Conservation (phyloP, 208 protist species). For the Phytomonas francai region DNA sequence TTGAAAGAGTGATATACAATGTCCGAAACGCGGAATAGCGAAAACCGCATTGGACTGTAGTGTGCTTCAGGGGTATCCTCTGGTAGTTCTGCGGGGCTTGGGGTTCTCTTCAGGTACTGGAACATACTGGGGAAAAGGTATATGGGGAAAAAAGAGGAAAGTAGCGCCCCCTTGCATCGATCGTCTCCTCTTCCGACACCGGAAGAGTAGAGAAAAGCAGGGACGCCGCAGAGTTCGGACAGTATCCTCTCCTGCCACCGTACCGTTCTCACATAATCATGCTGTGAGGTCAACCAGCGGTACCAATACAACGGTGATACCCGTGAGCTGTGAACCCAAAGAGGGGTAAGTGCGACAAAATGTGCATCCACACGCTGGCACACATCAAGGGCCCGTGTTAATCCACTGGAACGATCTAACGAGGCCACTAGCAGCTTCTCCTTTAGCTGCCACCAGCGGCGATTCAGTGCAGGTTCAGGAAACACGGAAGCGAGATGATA, state of each 20-base stretch:
- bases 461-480: conserved; percentile 16
- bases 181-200: conserved; percentile 24
- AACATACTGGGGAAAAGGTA: conserved; percentile 23
- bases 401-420: conserved; percentile 26
- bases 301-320: conserved; percentile 60
- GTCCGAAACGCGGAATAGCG: conserved; percentile 48
- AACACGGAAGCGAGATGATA: conserved; percentile 39
- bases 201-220: conserved; percentile 34
- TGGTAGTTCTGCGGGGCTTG: conserved; percentile 27
- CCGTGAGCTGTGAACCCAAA: conserved; percentile 43
- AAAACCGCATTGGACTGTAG: conserved; percentile 39
- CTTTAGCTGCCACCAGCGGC: conserved; percentile 8
- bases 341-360: conserved; percentile 49
- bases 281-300: conserved; percentile 25
- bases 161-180: too few species aligned
- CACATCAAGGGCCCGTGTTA: conserved; percentile 38
- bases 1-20: conserved; percentile 57
- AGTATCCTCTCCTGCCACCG: conserved; percentile 42
- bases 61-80: conserved; percentile 16
- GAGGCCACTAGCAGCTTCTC: conserved; percentile 8
- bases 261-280: conserved; percentile 44
- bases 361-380: conserved; percentile 59
- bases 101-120: conserved; percentile 33
- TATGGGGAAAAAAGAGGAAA: too few species aligned
- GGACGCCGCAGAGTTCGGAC: conserved; percentile 27